Base-by-base conservation (phyloP, 1,284 basidiomycete species). In the Xanthoconium separans region DNA sequence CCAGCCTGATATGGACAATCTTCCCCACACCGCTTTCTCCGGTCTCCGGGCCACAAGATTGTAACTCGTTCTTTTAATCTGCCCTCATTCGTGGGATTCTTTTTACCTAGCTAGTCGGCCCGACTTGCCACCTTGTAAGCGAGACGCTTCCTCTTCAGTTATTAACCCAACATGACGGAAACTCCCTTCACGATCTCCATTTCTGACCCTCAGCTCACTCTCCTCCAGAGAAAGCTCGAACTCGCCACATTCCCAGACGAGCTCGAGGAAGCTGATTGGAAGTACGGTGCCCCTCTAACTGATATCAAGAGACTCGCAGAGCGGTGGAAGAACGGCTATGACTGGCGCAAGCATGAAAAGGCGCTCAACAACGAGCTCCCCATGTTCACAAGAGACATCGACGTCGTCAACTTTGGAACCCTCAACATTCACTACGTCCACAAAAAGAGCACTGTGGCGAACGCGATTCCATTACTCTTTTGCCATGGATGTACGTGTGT, bases 391-490 rank as follows among this genome's bases (percentile, higher is more conserved):
- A 62, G 68, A n/a, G 68, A 74, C 47, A 69, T 78, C 43, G 56
- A 66, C 5, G 67, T 79, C 0, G 69, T 73, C 0, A 66, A 59
- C 8, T 73, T 73, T 42, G 75, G 69, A 0, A 56, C 61, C 4
- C 59, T 79, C 46, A 71, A 74, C 47, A 69, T 77, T 9, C 78
- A 80, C 55, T 79, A 78, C 47, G 59, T 78, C 2, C 77, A 79
- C 56, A 58, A 75, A 55, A 68, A 62, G 62, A 77, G 73, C 53
- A 53, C 55, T 16, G 58, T 63, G 3, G 36, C 58, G 11, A 62
- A 68, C 34, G 78, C 78, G 0, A 76, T 79, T 34, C 78, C 78
- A 0, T 52, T 80, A 5, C 63, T 80, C n/a, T 79, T 75, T 57
- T 70, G 76, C 8, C 78, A 79, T 24, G 78, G 77, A 22, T 79